These are phyloP conservation scores for Porphyra umbilicalis DNA, from an alignment of 31 red algal species.

Conservation along the genomic window DNA sequence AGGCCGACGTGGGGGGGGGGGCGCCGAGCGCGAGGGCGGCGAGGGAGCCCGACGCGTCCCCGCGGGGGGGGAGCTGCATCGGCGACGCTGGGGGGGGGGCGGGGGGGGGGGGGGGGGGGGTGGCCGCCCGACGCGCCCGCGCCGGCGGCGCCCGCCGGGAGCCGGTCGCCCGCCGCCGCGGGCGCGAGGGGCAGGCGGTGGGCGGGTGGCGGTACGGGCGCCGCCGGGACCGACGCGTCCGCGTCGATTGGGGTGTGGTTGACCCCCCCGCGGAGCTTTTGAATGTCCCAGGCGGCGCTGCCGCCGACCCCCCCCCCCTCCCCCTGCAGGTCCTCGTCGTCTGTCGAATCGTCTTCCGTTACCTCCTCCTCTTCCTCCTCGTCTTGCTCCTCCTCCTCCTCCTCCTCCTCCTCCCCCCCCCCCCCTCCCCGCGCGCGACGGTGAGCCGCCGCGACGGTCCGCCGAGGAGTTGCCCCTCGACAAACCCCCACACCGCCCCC, in stretches of 20 bases:
- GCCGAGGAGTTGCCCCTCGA: background rate
- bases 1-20: too few species aligned
- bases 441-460: background rate
- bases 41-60: too few species aligned
- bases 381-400: background rate
- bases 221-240: too few species aligned
- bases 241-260: slow-evolving; percentile 4
- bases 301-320: background rate
- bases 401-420: background rate
- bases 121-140: too few species aligned
- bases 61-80: too few species aligned
- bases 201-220: too few species aligned
- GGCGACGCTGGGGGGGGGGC: too few species aligned
- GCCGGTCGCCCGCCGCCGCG: too few species aligned
- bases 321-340: background rate
- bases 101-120: too few species aligned
- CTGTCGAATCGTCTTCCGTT: background rate
- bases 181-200: too few species aligned
- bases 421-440: background rate
- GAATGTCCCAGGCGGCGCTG: background rate
- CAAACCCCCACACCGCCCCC: background rate
- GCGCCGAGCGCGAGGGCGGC: too few species aligned
- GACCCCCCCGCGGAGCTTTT: background rate
- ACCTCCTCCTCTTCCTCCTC: background rate
- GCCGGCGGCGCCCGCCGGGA: too few species aligned